Base-by-base conservation (phyloP, 257 asterid species). In the Rhazya stricta region DNA sequence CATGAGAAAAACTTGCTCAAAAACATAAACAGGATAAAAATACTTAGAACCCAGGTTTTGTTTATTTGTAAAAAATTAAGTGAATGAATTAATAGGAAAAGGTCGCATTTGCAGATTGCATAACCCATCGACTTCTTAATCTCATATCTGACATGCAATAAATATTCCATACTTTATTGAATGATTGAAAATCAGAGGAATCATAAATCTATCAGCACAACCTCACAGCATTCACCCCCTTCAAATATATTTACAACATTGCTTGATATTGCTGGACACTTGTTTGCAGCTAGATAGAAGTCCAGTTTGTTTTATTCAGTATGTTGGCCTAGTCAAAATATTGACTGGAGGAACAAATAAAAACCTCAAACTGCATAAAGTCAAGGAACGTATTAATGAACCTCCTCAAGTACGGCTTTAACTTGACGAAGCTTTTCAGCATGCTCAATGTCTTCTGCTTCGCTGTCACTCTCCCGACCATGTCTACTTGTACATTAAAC, bases 351-450 rank as follows among this genome's bases (percentile, higher is more conserved):
- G 34, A 68, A 27, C 37, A 74, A 51, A 21, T 53, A 8, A 71
- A n/a, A 27, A 71, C 18, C 25, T 51, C 19, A 54, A 37, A 69
- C 39, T 16, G 53, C 29, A 45, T 42, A 29, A 10, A 61, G 21
- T 57, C 27, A 71, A 69, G 56, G 66, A 56, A 61, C 54, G 30
- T 72, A 56, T 34, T 78, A 76, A 83, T 62, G 53, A 84, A 95
- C 99, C 97, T 95, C 99, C 88, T 95, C 99, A 81, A 95, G 99
- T 81, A 95, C 99, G 46, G 99, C 99, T 86, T 95, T 95, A 88
- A 95, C 99, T 89, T 89, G 99, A 61, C 99, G 99, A 81, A 95
- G 98, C 89, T 95, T 95, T 83, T 95, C 99, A 77, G 99, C 96
- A 83, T 95, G 99, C 87, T 95, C 99, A 42, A 84, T 77, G 71